These are phyloP conservation scores for Debaryomyces robertsiae DNA, from an alignment of 1,139 yeast genomes.

Conservation along the genomic window DNA sequence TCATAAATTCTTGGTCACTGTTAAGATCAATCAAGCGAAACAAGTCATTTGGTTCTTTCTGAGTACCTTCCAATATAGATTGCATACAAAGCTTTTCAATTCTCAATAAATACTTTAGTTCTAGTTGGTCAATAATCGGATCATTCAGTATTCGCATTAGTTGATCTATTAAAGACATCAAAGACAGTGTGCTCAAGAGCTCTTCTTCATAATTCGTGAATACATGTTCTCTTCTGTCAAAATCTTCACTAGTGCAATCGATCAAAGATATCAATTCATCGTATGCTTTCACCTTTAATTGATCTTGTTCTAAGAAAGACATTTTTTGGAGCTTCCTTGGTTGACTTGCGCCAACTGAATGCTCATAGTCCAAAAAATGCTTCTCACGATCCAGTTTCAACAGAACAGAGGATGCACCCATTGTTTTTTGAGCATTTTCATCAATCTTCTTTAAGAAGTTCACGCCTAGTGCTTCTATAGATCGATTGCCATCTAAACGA, in stretches of 20 bases:
- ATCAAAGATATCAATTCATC: conserved; percentile 13
- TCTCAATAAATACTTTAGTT: conserved; percentile 21
- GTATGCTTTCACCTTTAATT: conserved; percentile 5
- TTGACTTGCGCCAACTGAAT: not conserved
- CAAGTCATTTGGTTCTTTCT: conserved; percentile 12
- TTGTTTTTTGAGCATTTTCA: too few species aligned
- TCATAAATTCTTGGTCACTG: conserved; percentile 6
- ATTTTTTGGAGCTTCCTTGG: conserved; percentile 7
- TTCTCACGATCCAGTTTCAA: not conserved
- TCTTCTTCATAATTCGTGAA: not conserved
- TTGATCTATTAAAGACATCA: conserved; percentile 20
- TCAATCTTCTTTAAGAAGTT: too few species aligned
- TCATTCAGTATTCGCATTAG: conserved; percentile 19
- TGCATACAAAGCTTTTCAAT: conserved; percentile 24
- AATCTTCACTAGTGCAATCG: conserved; percentile 13
- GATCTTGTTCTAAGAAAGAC: conserved; percentile 4
- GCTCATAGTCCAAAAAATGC: not conserved
- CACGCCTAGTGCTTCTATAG: too few species aligned
- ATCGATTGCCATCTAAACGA: too few species aligned
- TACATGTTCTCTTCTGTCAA: not conserved
- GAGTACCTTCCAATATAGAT: conserved; percentile 21
- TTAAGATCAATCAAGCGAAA: conserved; percentile 9
- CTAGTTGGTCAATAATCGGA: conserved; percentile 16
- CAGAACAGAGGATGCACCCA: too few species aligned
- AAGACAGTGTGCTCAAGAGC: conserved; percentile 3